Conservation (phyloP, 257 asterid genomes). For the Ilex asprella region DNA sequence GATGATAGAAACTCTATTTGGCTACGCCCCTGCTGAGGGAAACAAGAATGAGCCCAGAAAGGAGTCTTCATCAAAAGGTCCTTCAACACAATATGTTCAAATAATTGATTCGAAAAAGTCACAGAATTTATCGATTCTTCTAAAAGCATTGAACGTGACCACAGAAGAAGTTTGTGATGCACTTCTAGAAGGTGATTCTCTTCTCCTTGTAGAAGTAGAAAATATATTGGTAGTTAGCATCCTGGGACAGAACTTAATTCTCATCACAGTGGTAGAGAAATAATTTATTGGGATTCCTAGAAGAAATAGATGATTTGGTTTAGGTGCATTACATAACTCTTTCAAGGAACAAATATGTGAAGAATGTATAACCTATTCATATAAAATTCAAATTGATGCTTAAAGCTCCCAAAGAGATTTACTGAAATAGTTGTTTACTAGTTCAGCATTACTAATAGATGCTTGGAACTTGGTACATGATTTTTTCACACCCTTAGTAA, state of each 20-base stretch:
- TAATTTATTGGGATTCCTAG: too few relatives aligned
- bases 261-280: too few relatives aligned
- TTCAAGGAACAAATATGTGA: too few relatives aligned
- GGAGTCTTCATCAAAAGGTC: constrained; percentile 40
- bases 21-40: constrained; percentile 55
- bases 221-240: background rate
- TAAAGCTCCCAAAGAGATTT: too few relatives aligned
- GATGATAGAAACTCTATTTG: constrained; percentile 82
- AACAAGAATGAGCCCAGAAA: constrained; percentile 42
- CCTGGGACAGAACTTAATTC: background rate
- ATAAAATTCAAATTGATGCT: too few relatives aligned
- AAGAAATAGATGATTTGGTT: too few relatives aligned
- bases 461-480: too few relatives aligned
- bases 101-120: constrained; percentile 78
- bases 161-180: constrained; percentile 92
- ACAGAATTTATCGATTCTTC: constrained; percentile 77
- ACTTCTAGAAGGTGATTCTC: constrained; percentile 63
- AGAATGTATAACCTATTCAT: too few relatives aligned
- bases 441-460: too few relatives aligned
- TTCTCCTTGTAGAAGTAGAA: constrained; percentile 4
- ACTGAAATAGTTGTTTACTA: too few relatives aligned
- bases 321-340: too few relatives aligned
- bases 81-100: constrained; percentile 40
- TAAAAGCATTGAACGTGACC: constrained; percentile 80
- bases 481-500: too few relatives aligned